Conservation (phyloP, 169 alveolate genomes). For the Perkinsus olseni region DNA sequence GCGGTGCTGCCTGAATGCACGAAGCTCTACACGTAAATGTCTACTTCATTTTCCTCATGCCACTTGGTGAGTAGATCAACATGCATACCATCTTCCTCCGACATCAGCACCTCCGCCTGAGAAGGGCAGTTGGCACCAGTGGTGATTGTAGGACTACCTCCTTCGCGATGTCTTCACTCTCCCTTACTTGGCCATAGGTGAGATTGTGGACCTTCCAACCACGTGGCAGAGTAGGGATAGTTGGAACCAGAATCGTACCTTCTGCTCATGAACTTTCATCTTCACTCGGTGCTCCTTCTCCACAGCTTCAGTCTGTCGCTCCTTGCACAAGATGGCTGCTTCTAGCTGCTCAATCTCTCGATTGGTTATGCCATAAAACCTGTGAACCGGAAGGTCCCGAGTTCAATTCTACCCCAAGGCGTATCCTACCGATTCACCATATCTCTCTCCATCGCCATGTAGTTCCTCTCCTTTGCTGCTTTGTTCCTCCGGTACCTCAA, state of each 20-base stretch:
- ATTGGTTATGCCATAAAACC: background rate
- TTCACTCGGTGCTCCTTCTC: background rate
- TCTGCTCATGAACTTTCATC: background rate
- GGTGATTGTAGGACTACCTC: background rate
- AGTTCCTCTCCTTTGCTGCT: background rate
- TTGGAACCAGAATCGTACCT: background rate
- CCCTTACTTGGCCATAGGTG: background rate
- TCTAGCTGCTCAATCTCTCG: background rate
- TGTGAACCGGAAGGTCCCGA: background rate
- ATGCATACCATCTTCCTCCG: background rate
- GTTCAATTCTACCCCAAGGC: background rate
- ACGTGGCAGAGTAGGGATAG: background rate
- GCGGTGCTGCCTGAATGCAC: too few species aligned
- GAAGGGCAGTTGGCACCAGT: background rate
- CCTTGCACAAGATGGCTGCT: background rate
- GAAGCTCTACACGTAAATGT: too few species aligned
- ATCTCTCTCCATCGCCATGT: background rate
- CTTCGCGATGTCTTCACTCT: background rate
- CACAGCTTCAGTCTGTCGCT: background rate
- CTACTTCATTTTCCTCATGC: background rate
- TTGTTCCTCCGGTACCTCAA: background rate
- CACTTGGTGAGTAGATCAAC: background rate
- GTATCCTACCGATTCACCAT: background rate
- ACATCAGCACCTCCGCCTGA: background rate
- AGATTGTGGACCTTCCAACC: background rate